Percentiles rank a stretch among this genome's conserved stretches.
phyloP scores from a whole-genome alignment of 805 yeast genomes.

The Ogataea populi-albae region DNA sequence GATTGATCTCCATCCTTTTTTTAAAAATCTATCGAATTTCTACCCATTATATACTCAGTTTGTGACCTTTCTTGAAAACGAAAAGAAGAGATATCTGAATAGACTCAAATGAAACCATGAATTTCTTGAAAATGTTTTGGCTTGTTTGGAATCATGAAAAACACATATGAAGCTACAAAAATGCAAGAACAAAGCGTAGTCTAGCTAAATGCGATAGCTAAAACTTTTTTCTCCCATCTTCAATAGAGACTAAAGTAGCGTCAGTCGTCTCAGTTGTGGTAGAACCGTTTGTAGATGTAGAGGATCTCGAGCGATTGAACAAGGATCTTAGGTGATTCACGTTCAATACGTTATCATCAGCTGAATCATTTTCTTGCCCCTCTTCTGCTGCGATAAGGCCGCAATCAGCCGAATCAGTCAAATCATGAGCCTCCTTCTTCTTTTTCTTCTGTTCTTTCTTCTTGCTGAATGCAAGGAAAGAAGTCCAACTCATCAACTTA shows the following conservation, averaged over 20 bases:
- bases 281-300: slow-evolving; percentile 15
- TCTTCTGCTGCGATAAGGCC: slow-evolving; percentile 6
- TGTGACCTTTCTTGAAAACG: slow-evolving; percentile 38
- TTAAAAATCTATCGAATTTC: slow-evolving; percentile 51
- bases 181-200: too few relatives aligned
- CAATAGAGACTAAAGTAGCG: slow-evolving; percentile 15
- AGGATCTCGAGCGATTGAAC: slow-evolving; percentile 19
- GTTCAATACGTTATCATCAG: slow-evolving; percentile 19
- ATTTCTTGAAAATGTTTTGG: too few relatives aligned
- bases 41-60: slow-evolving; percentile 49
- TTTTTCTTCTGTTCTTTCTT: slow-evolving; percentile 10
- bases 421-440: slow-evolving; percentile 5
- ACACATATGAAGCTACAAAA: too few relatives aligned
- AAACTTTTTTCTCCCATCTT: slow-evolving; percentile 2
- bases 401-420: not conserved
- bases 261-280: slow-evolving; percentile 19
- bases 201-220: too few relatives aligned
- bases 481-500: slow-evolving; percentile 21
- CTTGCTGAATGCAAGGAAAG: slow-evolving; percentile 18
- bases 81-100: slow-evolving; percentile 31
- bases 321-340: slow-evolving; percentile 12
- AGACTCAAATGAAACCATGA: slow-evolving; percentile 11
- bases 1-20: slow-evolving; percentile 48
- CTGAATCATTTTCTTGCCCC: slow-evolving; percentile 1
- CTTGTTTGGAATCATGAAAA: too few relatives aligned